A percentile compares a stretch with the other conserved stretches of the same genome.
Evolutionary conservation across 495 filamentous ascomycete species (phyloP).

Genomic region (Physcia stellaris): DNA sequence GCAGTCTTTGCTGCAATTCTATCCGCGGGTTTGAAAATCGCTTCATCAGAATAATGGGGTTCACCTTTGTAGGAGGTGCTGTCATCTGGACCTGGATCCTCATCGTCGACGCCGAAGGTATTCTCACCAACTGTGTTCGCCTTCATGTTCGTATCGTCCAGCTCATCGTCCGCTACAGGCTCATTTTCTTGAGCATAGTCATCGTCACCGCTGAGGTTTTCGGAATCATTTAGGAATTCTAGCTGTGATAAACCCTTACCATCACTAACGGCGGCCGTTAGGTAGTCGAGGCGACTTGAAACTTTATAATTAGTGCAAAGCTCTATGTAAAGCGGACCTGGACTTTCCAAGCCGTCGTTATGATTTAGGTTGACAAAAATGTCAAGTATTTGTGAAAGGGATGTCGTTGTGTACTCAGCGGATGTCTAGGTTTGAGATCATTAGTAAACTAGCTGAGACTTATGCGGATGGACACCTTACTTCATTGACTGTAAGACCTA

Average conservation of each 20-base stretch:
- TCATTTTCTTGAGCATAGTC: slow-evolving; percentile 9
- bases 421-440: slow-evolving; percentile 3
- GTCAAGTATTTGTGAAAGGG: slow-evolving; percentile 43
- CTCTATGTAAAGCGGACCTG: slow-evolving; percentile 41
- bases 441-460: not conserved
- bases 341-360: slow-evolving; percentile 42
- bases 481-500: slow-evolving; percentile 61
- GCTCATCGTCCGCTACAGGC: slow-evolving; percentile 13
- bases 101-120: no score
- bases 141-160: no score
- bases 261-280: slow-evolving; percentile 33
- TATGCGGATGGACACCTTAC: slow-evolving; percentile 29
- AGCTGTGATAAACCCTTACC: slow-evolving; percentile 48
- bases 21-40: no score
- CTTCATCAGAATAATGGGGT: no score
- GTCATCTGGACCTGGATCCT: not conserved
- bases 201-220: no score
- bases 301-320: slow-evolving; percentile 38
- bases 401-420: slow-evolving; percentile 15
- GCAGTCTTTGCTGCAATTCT: no score
- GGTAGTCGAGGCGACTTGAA: slow-evolving; percentile 28
- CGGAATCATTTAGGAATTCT: slow-evolving; percentile 21
- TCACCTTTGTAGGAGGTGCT: not conserved
- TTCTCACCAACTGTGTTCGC: no score
- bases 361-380: slow-evolving; percentile 41